Base-by-base conservation (phyloP, 2,329 filamentous ascomycete genomes). In the Penicillium sp. region DNA sequence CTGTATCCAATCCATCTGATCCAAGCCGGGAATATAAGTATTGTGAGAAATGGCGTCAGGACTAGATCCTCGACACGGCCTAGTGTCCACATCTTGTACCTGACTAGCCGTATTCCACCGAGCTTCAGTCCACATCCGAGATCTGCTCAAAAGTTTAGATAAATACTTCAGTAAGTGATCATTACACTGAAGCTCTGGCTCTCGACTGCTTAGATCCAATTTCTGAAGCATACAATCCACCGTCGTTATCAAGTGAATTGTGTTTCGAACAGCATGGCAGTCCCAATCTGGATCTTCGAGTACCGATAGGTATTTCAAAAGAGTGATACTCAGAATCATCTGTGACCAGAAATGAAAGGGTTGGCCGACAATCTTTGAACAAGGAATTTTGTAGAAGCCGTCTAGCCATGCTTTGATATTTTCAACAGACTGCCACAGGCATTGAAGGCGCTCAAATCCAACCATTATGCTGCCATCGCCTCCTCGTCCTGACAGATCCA, bases 211-310 rank as follows among this genome's bases (percentile, higher is more conserved):
- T 18, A 60, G 27, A 9, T 68, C 60, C 3, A 71, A 59, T 33
- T 62, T 68, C 18, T 67, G 51, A 1, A 63, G 46, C 46, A 74
- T 64, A 29, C 51, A 55, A 18, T 70, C 70, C 13, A 76, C 55
- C 5, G 65, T 57, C 6, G 57, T 56, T 12, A 65, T 46, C 2
- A 76, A 52, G 46, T 68, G 51, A 1, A 75, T 60, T 3, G 54
- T 65, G 24, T 68, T 62, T 13, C 64, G 66, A 34, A 72, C 69
- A 17, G 66, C 66, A n/a, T 66, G 58, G 15, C 61, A 60, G 52
- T 76, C 68, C 73, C 72, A 76, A 3, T 65, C 68, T 13, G 69
- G 72, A 48, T 76, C 69, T 13, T 65, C 53, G 5, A 75, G 65
- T 4, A 65, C 70, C 0, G 68, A 68, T 7, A 77, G 61, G 18